phyloP scores from a whole-genome alignment of 2,329 filamentous ascomycete species.

The Cyclaneusma minus region DNA sequence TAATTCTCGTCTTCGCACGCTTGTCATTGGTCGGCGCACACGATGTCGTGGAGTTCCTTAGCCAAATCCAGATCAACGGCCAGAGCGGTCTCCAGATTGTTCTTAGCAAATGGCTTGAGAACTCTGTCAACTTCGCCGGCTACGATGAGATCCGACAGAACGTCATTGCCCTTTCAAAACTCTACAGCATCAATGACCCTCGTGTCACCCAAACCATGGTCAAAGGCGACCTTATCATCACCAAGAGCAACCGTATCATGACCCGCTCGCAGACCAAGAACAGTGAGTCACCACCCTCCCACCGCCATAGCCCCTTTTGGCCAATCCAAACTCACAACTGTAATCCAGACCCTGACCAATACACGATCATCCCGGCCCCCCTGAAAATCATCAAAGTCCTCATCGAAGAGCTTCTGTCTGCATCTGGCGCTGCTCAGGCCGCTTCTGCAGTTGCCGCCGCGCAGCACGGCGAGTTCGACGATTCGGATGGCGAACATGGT shows the following conservation, averaged over 20 bases:
- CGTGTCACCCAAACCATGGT: conserved; percentile 68
- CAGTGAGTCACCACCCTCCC: conserved; percentile 34
- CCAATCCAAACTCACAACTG: conserved; percentile 4
- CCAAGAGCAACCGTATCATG: conserved; percentile 71
- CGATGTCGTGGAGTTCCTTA: conserved; percentile 86
- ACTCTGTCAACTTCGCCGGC: conserved; percentile 92
- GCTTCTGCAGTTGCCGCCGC: conserved; percentile 43
- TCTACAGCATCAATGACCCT: conserved; percentile 75
- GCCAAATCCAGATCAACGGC: conserved; percentile 64
- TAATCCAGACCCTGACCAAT: conserved; percentile 64
- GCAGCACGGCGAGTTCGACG: conserved; percentile 36
- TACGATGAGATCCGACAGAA: conserved; percentile 97
- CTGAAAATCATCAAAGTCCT: conserved; percentile 95
- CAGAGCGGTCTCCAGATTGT: conserved; percentile 80
- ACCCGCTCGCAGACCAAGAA: conserved; percentile 80
- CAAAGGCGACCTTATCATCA: conserved; percentile 80
- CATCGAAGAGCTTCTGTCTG: conserved; percentile 77
- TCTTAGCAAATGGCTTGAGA: conserved; percentile 89
- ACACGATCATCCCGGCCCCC: conserved; percentile 71
- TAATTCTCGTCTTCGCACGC: conserved; percentile 89
- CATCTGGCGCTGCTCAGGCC: conserved; percentile 48
- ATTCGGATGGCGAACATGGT: conserved; percentile 59
- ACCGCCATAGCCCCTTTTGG: conserved; percentile 9
- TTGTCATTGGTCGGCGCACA: conserved; percentile 71
- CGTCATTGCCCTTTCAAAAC: conserved; percentile 81